Evolutionary conservation across 352 stramenopile genomes (phyloP).

Genomic region (Globisporangium heterothallicum): DNA sequence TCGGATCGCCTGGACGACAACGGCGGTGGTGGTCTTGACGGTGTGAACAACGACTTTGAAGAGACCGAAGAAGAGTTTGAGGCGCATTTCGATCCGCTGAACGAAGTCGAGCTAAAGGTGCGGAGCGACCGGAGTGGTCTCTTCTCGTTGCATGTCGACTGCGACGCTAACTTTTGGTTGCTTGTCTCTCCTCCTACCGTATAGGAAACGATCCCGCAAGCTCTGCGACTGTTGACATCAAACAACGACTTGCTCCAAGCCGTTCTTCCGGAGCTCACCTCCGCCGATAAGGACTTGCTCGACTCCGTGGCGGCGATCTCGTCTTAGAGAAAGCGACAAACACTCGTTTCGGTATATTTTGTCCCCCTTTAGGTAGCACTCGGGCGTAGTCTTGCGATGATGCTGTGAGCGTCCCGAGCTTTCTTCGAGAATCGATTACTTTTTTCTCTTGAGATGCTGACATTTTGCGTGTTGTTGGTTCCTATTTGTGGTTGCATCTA

Average conservation of each 20-base stretch:
- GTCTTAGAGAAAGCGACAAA: constrained; percentile 18
- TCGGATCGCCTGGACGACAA: constrained; percentile 56
- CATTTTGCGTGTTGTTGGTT: no score
- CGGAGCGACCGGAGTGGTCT: background rate
- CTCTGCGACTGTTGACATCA: constrained; percentile 44
- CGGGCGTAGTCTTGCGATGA: no score
- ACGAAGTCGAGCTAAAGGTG: constrained; percentile 78
- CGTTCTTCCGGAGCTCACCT: constrained; percentile 67
- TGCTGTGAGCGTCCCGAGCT: no score
- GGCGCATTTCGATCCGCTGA: constrained; percentile 73
- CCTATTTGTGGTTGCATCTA: no score
- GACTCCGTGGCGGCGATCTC: constrained; percentile 38
- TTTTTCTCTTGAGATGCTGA: constrained; percentile 16
- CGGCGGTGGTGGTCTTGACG: constrained; percentile 18
- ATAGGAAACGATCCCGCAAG: constrained; percentile 57
- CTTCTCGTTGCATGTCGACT: no score
- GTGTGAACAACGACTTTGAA: constrained; percentile 34
- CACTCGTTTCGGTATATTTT: no score
- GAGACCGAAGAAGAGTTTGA: constrained; percentile 75
- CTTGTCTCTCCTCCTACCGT: no score
- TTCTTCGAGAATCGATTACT: constrained; percentile 15
- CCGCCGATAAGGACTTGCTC: constrained; percentile 59
- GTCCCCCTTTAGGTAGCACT: no score
- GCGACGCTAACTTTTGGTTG: no score
- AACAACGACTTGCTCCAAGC: constrained; percentile 48